phyloP scores from a whole-genome alignment of 805 yeast species.

The Cyberlindnera bimundalis region DNA sequence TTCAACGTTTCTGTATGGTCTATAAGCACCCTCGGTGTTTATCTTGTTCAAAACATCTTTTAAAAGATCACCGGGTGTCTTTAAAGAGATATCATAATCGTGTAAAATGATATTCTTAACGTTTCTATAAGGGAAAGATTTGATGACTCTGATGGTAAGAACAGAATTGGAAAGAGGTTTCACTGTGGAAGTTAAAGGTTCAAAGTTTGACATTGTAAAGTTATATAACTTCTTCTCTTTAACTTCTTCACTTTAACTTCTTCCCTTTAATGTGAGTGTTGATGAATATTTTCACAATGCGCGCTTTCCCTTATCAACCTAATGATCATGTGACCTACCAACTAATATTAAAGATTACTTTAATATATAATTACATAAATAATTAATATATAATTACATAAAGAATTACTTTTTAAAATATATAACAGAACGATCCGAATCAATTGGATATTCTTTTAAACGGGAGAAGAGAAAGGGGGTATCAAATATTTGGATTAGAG shows the following conservation, averaged over 20 bases:
- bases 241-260: too few relatives aligned
- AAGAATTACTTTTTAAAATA: not conserved
- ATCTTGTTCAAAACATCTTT: slow-evolving; percentile 45
- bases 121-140: slow-evolving; percentile 89
- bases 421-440: not conserved
- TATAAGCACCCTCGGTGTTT: slow-evolving; percentile 57
- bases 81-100: slow-evolving; percentile 64
- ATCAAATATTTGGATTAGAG: not conserved
- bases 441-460: not conserved
- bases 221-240: too few relatives aligned
- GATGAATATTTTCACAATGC: too few relatives aligned
- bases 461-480: not conserved
- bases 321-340: too few relatives aligned
- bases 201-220: slow-evolving; percentile 34
- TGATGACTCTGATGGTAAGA: slow-evolving; percentile 80
- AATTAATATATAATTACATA: too few relatives aligned
- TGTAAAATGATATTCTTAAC: slow-evolving; percentile 71
- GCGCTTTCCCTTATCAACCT: too few relatives aligned
- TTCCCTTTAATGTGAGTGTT: too few relatives aligned
- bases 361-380: too few relatives aligned
- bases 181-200: slow-evolving; percentile 76
- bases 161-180: slow-evolving; percentile 63
- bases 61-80: slow-evolving; percentile 63
- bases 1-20: slow-evolving; percentile 78
- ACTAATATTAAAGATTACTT: too few relatives aligned